Percentiles rank a stretch among this genome's conserved stretches.
Evolutionary conservation across 2,329 filamentous ascomycete species (phyloP).

Genomic region (Microcyclospora pomicola): DNA sequence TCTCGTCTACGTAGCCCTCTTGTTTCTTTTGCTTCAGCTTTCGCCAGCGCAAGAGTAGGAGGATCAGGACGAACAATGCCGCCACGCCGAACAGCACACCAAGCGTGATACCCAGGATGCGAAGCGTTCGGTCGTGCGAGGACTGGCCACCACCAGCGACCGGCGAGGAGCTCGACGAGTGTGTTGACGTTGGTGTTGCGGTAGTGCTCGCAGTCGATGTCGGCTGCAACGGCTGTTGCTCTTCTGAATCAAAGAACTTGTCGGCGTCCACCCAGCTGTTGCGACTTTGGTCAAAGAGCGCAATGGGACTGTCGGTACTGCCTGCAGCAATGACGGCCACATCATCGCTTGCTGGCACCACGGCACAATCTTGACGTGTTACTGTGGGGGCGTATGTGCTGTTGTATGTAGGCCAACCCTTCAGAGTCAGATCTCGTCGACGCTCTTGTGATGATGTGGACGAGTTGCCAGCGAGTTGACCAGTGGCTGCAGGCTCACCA

Average conservation of each 20-base stretch:
- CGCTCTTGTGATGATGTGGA: slow-evolving; percentile 21
- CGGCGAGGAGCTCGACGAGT: slow-evolving; percentile 25
- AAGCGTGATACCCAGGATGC: slow-evolving; percentile 67
- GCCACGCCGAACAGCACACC: slow-evolving; percentile 67
- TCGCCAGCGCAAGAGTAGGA: slow-evolving; percentile 52
- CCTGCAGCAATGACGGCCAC: slow-evolving; percentile 70
- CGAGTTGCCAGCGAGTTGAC: slow-evolving; percentile 31
- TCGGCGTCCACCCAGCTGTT: slow-evolving; percentile 71
- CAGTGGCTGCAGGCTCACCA: slow-evolving; percentile 38
- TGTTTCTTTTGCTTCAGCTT: slow-evolving; percentile 41
- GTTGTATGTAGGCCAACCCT: slow-evolving; percentile 69
- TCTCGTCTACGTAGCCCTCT: slow-evolving; percentile 29
- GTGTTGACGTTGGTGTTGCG: slow-evolving; percentile 21
- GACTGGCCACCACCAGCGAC: slow-evolving; percentile 14
- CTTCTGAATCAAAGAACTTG: slow-evolving; percentile 41
- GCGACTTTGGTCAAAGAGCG: slow-evolving; percentile 59
- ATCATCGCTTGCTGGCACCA: slow-evolving; percentile 54
- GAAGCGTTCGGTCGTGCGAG: slow-evolving; percentile 34
- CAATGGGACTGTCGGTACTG: slow-evolving; percentile 49
- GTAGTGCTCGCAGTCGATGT: slow-evolving; percentile 16
- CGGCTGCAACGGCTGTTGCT: slow-evolving; percentile 22
- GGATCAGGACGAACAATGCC: slow-evolving; percentile 53
- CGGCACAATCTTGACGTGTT: slow-evolving; percentile 53
- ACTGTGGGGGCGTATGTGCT: slow-evolving; percentile 52
- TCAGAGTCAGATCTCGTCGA: slow-evolving; percentile 43